phyloP scores from a whole-genome alignment of 2,329 filamentous ascomycete genomes.

The Epichloe aotearoae region DNA sequence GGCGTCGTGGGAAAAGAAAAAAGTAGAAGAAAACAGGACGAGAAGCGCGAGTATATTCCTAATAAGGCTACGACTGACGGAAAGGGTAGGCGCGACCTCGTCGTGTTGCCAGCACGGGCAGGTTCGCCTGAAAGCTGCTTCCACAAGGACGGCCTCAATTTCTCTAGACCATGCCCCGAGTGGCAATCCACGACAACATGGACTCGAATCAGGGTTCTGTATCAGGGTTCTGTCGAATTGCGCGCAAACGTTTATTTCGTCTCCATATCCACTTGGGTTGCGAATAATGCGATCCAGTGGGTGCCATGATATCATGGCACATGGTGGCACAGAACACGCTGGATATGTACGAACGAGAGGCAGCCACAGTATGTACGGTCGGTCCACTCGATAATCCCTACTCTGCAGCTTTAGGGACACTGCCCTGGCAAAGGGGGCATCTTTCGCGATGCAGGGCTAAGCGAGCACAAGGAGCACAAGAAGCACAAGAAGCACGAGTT shows the following conservation, averaged over 20 bases:
- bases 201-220: not conserved
- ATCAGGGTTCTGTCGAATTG: not conserved
- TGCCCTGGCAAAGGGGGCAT: not conserved
- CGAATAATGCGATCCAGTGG: not conserved
- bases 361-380: not conserved
- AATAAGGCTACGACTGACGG: not conserved
- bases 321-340: slow-evolving; percentile 9
- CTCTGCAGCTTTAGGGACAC: not conserved
- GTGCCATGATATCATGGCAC: slow-evolving; percentile 19
- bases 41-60: too few relatives aligned
- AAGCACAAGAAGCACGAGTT: not conserved
- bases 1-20: too few relatives aligned
- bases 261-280: not conserved
- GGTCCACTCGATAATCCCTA: not conserved
- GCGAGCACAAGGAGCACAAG: not conserved
- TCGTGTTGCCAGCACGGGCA: too few relatives aligned
- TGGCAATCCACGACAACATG: too few relatives aligned
- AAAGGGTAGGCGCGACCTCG: not conserved
- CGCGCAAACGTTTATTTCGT: not conserved
- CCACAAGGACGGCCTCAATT: too few relatives aligned
- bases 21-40: not conserved
- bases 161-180: too few relatives aligned
- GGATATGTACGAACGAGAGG: not conserved
- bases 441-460: not conserved
- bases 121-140: not conserved